Percentiles rank a stretch among this genome's conserved stretches.
These are phyloP conservation scores for Phytophthora europaea DNA, from an alignment of 352 stramenopile genomes.

Conservation along the genomic window DNA sequence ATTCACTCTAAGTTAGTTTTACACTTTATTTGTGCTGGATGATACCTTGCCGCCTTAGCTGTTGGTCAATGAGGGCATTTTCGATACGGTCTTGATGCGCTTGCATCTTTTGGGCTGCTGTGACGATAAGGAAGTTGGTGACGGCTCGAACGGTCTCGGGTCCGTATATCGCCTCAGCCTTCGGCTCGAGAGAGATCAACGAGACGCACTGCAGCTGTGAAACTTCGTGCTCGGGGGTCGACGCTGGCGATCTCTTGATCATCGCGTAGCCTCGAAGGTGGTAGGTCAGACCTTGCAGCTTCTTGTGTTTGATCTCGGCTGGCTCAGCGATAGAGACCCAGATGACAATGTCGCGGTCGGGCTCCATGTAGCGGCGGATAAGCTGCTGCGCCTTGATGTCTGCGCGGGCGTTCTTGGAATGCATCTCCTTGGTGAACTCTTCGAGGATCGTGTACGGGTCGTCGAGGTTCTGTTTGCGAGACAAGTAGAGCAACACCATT, in stretches of 20 bases:
- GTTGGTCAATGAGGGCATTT: constrained; percentile 35
- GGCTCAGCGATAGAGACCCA: constrained; percentile 54
- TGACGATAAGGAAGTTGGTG: constrained; percentile 47
- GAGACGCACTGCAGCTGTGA: constrained; percentile 42
- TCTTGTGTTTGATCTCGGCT: constrained; percentile 61
- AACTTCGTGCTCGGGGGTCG: constrained; percentile 25
- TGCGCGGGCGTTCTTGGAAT: constrained; percentile 52
- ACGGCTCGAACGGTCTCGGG: constrained; percentile 34
- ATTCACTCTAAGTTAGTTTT: background rate
- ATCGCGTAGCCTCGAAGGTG: constrained; percentile 67
- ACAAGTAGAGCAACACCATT: background rate
- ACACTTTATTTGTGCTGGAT: background rate
- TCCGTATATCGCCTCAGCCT: constrained; percentile 35
- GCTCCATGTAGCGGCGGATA: constrained; percentile 60
- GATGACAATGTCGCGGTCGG: constrained; percentile 59
- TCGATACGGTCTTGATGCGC: constrained; percentile 47
- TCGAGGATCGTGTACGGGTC: constrained; percentile 62
- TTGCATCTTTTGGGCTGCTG: constrained; percentile 40
- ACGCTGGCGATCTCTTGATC: constrained; percentile 29
- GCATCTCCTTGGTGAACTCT: constrained; percentile 61
- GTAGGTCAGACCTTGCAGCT: constrained; percentile 45
- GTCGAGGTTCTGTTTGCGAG: constrained; percentile 22
- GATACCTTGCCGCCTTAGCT: constrained; percentile 13
- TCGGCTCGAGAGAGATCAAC: constrained; percentile 39
- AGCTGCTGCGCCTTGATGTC: constrained; percentile 65